Base-by-base conservation (phyloP, 768 basidiomycete species). In the Botryobasidium botryosum region DNA sequence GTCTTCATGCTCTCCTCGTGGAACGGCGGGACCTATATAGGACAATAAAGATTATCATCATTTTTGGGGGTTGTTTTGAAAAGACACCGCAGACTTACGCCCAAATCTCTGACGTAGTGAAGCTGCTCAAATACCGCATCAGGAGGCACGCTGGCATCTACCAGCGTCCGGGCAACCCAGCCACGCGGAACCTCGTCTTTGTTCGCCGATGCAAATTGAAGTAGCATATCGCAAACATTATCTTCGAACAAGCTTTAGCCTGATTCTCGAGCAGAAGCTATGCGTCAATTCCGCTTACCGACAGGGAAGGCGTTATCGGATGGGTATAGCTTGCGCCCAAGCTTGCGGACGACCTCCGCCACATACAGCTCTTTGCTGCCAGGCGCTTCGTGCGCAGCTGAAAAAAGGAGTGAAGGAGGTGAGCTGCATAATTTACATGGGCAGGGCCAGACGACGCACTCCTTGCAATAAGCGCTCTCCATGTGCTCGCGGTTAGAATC, bases 261-360 rank as follows among this genome's bases (percentile, higher is more conserved):
- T 45, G 41, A 36, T 33, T 24, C 24, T n/a, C 36, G 21, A 32
- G 15, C 20, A 36, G 32, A 29, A 24, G 18, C 35, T n/a, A 6
- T 3, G 5, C 35, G 27, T 6, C 5, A 33, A 47, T 33, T 37
- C 35, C 20, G 13, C 84, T 57, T 54, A 90, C 88, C 73, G 24
- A 90, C 64, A 15, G 88, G 88, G 61, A 92, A 90, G 7, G 87
- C 82, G 47, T 76, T 77, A 50, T 88, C 85, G 2, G 88, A 92
- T 0, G 90, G 86, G 57, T 83, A 87, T 58, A 91, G 92, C 18
- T 84, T 69, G 52, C 83, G 77, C 17, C 82, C 86, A 4, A 94
- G 67, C 2, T 77, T 71, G 18, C 38, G 29, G 26, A 32, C 39
- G 3, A 35, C 28, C 46, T 51, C 13, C 7, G 39, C 49, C 15